A percentile compares a stretch with the other conserved stretches of the same genome.
phyloP scores from a whole-genome alignment of 169 alveolate species.

The Neospora caninum region DNA sequence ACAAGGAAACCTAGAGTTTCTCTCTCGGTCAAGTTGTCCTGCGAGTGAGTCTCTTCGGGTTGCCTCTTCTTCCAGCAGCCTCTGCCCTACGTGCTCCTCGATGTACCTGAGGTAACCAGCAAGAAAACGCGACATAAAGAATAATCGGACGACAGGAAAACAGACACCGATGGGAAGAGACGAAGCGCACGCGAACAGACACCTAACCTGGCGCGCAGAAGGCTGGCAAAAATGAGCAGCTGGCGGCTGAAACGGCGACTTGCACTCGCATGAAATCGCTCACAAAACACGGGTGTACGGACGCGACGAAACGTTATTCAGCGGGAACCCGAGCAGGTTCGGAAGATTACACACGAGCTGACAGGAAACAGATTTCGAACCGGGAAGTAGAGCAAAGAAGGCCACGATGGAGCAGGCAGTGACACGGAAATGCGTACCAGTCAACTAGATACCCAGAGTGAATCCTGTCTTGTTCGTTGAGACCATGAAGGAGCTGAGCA shows the following conservation, averaged over 20 bases:
- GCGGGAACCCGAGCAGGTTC: neutral
- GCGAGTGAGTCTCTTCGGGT: neutral
- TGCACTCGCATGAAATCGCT: neutral
- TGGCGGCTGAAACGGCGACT: neutral
- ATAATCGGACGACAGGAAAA: too few relatives aligned
- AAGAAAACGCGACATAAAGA: neutral
- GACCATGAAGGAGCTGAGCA: constrained; percentile 1
- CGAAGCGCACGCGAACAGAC: neutral
- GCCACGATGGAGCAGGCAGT: neutral
- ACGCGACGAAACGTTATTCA: neutral
- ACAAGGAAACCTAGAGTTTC: too few relatives aligned
- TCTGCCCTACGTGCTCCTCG: neutral
- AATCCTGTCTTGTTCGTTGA: neutral
- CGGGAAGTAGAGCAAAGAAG: neutral
- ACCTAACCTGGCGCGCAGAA: neutral
- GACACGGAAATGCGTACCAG: neutral
- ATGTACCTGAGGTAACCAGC: neutral
- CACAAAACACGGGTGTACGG: too few relatives aligned
- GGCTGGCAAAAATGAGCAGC: neutral
- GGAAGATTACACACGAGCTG: neutral
- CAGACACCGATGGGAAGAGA: neutral
- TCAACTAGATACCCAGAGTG: constrained; percentile 4
- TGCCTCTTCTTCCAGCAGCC: neutral
- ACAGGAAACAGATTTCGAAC: neutral
- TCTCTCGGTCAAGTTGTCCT: neutral